Evolutionary conservation across 1,139 yeast genomes (phyloP).

Genomic region (Blastobotrys apis): DNA sequence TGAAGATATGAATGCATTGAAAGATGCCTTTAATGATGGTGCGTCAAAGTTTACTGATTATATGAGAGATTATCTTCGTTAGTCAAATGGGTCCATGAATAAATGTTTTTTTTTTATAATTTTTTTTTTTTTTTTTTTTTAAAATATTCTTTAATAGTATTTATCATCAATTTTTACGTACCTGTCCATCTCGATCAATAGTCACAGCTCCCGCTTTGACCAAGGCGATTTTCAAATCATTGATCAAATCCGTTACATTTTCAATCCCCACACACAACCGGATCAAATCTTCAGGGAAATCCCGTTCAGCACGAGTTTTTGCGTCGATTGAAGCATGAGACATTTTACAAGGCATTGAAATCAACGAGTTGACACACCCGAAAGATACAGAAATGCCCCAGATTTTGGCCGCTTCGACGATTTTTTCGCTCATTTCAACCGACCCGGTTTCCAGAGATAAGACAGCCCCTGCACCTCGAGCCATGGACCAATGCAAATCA

Average conservation of each 20-base stretch:
- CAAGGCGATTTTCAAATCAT: constrained; percentile 69
- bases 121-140: neutral
- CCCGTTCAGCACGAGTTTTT: constrained; percentile 78
- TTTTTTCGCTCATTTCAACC: constrained; percentile 59
- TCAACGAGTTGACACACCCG: constrained; percentile 89
- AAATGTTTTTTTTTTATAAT: neutral
- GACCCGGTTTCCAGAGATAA: constrained; percentile 83
- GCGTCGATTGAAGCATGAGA: constrained; percentile 95
- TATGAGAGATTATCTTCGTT: constrained; percentile 76
- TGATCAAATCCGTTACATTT: constrained; percentile 56
- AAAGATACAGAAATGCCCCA: constrained; percentile 91
- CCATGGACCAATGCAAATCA: constrained; percentile 70
- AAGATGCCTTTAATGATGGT: constrained; percentile 93
- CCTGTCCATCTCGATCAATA: constrained; percentile 1
- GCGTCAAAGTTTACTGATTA: constrained; percentile 82
- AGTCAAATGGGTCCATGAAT: constrained; percentile 14
- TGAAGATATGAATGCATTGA: constrained; percentile 81
- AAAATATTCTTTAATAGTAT: neutral
- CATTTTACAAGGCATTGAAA: constrained; percentile 92
- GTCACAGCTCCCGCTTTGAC: constrained; percentile 41
- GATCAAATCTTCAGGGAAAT: constrained; percentile 85
- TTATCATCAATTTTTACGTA: neutral
- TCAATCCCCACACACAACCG: constrained; percentile 88
- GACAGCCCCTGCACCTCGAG: constrained; percentile 87
- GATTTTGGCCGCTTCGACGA: constrained; percentile 69